A percentile compares a stretch with the other conserved stretches of the same genome.
Conservation (phyloP, 768 basidiomycete species). For the Leucosporidium creatinivorum region DNA sequence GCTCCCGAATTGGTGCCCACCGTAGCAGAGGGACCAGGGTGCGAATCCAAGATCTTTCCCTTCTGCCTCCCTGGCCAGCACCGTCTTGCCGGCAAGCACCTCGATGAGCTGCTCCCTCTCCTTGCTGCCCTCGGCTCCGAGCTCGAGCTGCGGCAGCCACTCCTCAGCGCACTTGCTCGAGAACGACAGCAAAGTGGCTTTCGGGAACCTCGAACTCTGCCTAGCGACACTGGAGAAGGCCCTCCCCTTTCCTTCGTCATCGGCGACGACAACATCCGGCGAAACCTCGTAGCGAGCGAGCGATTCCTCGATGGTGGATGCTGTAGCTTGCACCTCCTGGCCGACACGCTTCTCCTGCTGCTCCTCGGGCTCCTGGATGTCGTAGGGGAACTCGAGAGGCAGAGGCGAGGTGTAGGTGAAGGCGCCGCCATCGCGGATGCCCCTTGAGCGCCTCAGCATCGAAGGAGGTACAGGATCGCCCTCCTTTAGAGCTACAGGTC, state of each 20-base stretch:
- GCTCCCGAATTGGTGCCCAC: slow-evolving; percentile 69
- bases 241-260: neutral
- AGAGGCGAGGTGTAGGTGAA: slow-evolving; percentile 30
- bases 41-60: slow-evolving; percentile 12
- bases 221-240: slow-evolving; percentile 10
- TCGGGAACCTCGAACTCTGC: slow-evolving; percentile 6
- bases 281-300: slow-evolving; percentile 21
- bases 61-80: slow-evolving; percentile 49
- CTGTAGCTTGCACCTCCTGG: slow-evolving; percentile 3
- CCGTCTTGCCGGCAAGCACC: slow-evolving; percentile 67
- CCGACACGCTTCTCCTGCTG: neutral
- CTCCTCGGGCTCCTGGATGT: slow-evolving; percentile 20
- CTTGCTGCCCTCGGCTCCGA: slow-evolving; percentile 35
- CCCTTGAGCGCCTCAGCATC: slow-evolving; percentile 28
- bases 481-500: slow-evolving; percentile 19
- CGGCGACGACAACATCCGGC: neutral
- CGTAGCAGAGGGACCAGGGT: slow-evolving; percentile 29
- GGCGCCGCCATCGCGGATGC: slow-evolving; percentile 15
- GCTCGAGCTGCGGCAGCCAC: slow-evolving; percentile 29
- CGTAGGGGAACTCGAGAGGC: slow-evolving; percentile 30
- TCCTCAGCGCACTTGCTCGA: slow-evolving; percentile 7
- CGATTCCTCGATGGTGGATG: slow-evolving; percentile 19
- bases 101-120: slow-evolving; percentile 65
- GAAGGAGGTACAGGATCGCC: slow-evolving; percentile 30
- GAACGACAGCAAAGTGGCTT: slow-evolving; percentile 13